A percentile compares a stretch with the other conserved stretches of the same genome.
Evolutionary conservation across 108 stramenopile genomes (phyloP).

Genomic region (Aureococcus anophagefferens): DNA sequence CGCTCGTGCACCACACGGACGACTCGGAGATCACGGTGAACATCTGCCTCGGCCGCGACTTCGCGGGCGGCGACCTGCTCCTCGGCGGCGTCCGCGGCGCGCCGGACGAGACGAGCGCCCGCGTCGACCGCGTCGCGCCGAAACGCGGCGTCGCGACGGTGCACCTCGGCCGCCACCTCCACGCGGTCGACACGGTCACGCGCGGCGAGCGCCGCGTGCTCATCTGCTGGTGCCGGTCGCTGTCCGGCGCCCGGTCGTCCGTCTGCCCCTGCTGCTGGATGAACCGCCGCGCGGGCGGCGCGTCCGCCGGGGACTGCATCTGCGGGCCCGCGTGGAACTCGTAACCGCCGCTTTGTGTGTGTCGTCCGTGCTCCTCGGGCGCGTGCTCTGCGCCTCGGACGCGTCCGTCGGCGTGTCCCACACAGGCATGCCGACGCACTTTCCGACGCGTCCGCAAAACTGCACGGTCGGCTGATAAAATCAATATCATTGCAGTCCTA

Average conservation of each 20-base stretch:
- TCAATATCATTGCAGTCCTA: no score
- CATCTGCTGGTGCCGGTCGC: neutral
- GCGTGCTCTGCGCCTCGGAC: no score
- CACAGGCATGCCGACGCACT: no score
- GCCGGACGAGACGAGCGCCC: neutral
- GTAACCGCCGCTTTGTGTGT: no score
- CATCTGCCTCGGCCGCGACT: neutral
- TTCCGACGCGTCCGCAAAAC: no score
- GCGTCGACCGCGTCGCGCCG: no score
- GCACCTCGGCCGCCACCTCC: neutral
- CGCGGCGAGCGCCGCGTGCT: neutral
- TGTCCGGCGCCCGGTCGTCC: neutral
- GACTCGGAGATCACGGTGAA: neutral
- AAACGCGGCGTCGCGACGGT: neutral
- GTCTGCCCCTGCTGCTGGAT: slow-evolving; percentile 2
- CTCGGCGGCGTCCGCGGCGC: neutral
- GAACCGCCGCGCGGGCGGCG: neutral
- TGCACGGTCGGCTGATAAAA: no score
- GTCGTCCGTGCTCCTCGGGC: no score
- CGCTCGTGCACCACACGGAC: neutral
- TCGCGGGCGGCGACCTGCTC: neutral
- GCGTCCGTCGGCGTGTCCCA: no score
- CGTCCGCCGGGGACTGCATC: neutral
- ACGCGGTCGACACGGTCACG: neutral
- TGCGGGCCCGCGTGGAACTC: neutral